Conservation (phyloP, 345 rosid genomes). For the Eucalyptus melliodora region DNA sequence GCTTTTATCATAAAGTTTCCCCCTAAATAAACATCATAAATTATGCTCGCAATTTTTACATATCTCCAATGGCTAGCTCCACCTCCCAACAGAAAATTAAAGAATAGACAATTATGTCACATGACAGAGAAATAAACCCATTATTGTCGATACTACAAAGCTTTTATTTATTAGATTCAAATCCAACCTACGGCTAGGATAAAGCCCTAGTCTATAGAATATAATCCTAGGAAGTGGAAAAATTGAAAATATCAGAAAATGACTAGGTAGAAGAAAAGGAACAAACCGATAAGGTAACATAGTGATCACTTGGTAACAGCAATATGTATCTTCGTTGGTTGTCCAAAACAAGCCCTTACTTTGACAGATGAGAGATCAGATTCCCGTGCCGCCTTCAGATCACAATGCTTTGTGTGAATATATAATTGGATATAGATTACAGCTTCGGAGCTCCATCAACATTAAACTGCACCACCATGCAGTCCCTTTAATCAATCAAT, state of each 20-base stretch:
- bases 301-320: not conserved
- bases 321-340: not conserved
- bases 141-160: not conserved
- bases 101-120: not conserved
- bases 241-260: not conserved
- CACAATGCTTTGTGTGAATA: not conserved
- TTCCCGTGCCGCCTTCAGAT: not conserved
- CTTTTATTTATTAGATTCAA: not conserved
- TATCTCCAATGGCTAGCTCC: not conserved
- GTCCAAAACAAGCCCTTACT: not conserved
- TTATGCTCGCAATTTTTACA: not conserved
- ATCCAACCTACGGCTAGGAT: not conserved
- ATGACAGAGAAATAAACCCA: not conserved
- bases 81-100: not conserved
- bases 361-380: not conserved
- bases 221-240: not conserved
- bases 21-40: not conserved
- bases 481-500: not conserved
- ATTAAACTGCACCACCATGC: not conserved
- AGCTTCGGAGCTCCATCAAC: not conserved
- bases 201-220: not conserved
- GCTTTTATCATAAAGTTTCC: not conserved
- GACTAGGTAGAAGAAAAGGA: not conserved
- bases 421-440: not conserved
- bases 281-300: not conserved